Percentiles rank a stretch among this genome's conserved stretches.
Evolutionary conservation across 2,329 filamentous ascomycete species (phyloP).

Genomic region (Chaetothyriales sp.): DNA sequence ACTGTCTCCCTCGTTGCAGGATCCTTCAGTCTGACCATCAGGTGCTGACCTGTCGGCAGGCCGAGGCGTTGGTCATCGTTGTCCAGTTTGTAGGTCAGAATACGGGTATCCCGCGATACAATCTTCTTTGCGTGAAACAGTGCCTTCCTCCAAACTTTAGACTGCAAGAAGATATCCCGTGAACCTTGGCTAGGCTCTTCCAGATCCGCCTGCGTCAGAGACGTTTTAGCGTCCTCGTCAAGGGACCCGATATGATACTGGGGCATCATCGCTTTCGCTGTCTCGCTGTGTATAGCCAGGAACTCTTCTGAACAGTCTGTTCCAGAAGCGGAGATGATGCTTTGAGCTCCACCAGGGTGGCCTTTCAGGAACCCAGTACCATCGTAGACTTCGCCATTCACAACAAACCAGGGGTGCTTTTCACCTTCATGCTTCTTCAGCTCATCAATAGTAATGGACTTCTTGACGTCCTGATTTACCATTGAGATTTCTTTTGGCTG

Average conservation of each 20-base stretch:
- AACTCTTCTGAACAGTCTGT: constrained; percentile 79
- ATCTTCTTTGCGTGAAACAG: constrained; percentile 53
- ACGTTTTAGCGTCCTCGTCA: constrained; percentile 43
- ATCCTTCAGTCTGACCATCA: constrained; percentile 70
- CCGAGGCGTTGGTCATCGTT: constrained; percentile 57
- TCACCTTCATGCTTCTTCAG: constrained; percentile 54
- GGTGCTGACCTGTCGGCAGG: constrained; percentile 70
- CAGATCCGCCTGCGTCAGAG: constrained; percentile 37
- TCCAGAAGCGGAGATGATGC: constrained; percentile 70
- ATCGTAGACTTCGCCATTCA: constrained; percentile 80
- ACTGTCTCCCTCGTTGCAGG: constrained; percentile 56
- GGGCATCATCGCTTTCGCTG: constrained; percentile 80
- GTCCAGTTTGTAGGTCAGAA: constrained; percentile 70
- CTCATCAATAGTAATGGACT: constrained; percentile 55
- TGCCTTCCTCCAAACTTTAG: constrained; percentile 60
- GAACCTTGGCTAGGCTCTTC: constrained; percentile 28
- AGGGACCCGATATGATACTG: constrained; percentile 73
- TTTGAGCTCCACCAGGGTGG: constrained; percentile 76
- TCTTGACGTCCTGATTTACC: constrained; percentile 54
- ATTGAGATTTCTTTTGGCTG: constrained; percentile 59
- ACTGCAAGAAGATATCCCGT: constrained; percentile 54
- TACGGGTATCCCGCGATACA: constrained; percentile 63
- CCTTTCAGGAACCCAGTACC: constrained; percentile 66
- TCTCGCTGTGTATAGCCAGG: constrained; percentile 83
- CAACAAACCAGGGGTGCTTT: constrained; percentile 67